phyloP scores from a whole-genome alignment of 306 rosid species.

The Fagus sylvatica region DNA sequence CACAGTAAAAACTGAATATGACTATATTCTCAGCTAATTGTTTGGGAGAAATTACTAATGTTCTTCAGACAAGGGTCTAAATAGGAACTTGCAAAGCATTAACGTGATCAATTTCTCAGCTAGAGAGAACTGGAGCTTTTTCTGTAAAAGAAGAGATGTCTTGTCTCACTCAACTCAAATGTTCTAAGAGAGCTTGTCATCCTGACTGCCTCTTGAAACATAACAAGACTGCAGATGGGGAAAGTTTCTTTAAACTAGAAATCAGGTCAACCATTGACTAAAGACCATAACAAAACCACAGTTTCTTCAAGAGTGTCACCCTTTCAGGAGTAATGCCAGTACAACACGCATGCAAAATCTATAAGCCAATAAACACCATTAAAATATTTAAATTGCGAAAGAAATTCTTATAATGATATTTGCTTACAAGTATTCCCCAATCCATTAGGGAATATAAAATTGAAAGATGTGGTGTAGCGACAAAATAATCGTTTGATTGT shows the following conservation, averaged over 20 bases:
- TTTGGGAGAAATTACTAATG: no score
- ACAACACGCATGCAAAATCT: not conserved
- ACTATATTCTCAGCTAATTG: no score
- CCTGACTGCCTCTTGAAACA: not conserved
- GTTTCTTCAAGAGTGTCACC: not conserved
- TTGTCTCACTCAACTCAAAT: no score
- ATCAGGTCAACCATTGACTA: not conserved
- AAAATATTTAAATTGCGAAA: no score
- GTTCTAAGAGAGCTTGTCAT: no score
- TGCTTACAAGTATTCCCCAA: not conserved
- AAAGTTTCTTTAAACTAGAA: not conserved
- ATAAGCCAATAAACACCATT: not conserved
- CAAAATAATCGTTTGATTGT: not conserved
- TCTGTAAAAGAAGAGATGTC: no score
- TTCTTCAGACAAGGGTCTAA: no score
- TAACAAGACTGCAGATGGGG: not conserved
- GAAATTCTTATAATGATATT: not conserved
- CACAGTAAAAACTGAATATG: no score
- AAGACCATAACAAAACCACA: not conserved
- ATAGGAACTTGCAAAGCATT: no score
- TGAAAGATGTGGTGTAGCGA: not conserved
- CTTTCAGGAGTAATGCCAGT: not conserved
- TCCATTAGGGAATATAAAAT: not conserved
- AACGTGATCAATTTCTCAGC: no score
- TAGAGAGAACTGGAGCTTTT: no score